Evolutionary conservation across 164 flowering plant species (phyloP), one percentile per base, ranked within the genome.

Genomic region (Akebia trifoliata): DNA sequence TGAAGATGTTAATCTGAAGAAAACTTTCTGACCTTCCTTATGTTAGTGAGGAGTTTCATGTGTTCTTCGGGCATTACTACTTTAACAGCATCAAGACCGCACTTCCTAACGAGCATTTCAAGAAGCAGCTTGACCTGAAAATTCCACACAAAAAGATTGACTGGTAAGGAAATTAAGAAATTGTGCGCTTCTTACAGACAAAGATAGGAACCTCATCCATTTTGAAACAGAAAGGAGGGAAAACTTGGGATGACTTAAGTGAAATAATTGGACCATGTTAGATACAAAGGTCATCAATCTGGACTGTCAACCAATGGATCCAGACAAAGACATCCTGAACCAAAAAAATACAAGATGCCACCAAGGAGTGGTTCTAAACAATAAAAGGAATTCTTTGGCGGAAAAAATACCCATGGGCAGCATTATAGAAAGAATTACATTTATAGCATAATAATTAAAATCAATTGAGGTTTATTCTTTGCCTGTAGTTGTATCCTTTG

Each of bases 1-100:
- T 22, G 9, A 17, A 12, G 12, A 31, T 50, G 18, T 4, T 49
- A 10, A 44, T 50, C n/a, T n/a, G n/a, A n/a, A n/a, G n/a, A 45
- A 42, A 28, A 38, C 56, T 2, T 43, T 42, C 75, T 43, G 26
- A 90, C 99, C 97, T 94, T 94, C 58, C 95, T 63, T 37, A 94
- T 88, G 63, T 90, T 94, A 6, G 84, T 81, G 25, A 94, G 97
- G 21, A 90, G 94, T 71, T 85, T 94, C 88, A 86, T 81, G 70
- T 94, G 99, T 50, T 86, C 96, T 63, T 86, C 95, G 25, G 99
- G 97, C 91, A 88, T 88, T 54, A 86, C 97, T 36, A 82, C 88
- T 77, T 82, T 90, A 4, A 94, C 96, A 60, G 99, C 95, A 59
- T 94, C 95, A 28, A 86, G 49, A 57, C 99, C 99, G 69, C 99